Conservation (phyloP, 768 basidiomycete genomes). For the Xerocomellus chrysenteron region DNA sequence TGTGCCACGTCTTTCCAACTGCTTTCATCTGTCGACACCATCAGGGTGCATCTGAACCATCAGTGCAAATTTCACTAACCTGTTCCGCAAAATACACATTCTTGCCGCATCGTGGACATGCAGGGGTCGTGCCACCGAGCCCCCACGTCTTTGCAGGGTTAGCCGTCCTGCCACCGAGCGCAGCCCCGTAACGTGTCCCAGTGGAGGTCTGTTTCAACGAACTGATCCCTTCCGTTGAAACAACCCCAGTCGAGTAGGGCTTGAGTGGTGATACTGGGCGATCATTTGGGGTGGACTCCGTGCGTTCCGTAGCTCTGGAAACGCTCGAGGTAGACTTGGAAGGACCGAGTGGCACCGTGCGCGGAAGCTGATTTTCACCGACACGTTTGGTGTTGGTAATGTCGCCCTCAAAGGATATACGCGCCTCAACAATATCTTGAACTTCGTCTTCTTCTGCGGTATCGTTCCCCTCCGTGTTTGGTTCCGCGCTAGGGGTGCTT, state of each 20-base stretch:
- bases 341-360: constrained; percentile 52
- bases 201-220: constrained; percentile 48
- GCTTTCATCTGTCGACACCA: constrained; percentile 61
- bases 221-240: constrained; percentile 5
- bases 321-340: constrained; percentile 21
- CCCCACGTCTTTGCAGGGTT: constrained; percentile 53
- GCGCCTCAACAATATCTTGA: constrained; percentile 29
- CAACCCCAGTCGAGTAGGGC: constrained; percentile 21
- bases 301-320: constrained; percentile 2
- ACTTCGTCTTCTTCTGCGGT: constrained; percentile 27
- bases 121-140: constrained; percentile 47
- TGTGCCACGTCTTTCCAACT: constrained; percentile 78
- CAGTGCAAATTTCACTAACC: constrained; percentile 35
- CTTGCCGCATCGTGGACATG: constrained; percentile 68
- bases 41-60: constrained; percentile 3
- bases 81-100: constrained; percentile 87
- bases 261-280: constrained; percentile 26
- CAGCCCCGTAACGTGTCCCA: constrained; percentile 67
- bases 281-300: constrained; percentile 12
- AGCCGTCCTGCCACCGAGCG: constrained; percentile 43
- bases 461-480: constrained; percentile 27
- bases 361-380: constrained; percentile 47
- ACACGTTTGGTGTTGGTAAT: constrained; percentile 49
- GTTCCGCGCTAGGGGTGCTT: constrained; percentile 1
- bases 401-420: constrained; percentile 26